Percentiles rank a stretch among this genome's conserved stretches.
Evolutionary conservation across 441 rosid species (phyloP).

Genomic region (Manihot esculenta): DNA sequence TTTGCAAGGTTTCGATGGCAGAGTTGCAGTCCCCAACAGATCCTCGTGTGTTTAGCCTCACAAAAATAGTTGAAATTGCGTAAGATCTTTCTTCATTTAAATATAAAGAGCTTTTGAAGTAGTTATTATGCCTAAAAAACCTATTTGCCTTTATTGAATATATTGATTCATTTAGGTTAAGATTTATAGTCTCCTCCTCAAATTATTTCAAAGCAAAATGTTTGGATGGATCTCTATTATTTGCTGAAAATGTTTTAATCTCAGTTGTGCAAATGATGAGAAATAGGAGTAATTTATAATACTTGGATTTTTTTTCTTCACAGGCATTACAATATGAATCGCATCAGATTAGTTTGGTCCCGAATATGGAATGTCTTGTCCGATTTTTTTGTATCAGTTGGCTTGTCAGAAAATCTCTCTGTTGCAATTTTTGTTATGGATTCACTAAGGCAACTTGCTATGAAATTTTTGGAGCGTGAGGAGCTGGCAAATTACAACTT

Average conservation of each 20-base stretch:
- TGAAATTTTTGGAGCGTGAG: conserved; percentile 98
- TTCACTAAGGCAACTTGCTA: conserved; percentile 95
- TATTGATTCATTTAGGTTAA: no score
- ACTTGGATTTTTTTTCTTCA: conserved; percentile 20
- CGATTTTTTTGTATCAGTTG: conserved; percentile 98
- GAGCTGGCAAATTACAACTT: conserved; percentile 98
- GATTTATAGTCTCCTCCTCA: background rate
- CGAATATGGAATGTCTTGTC: conserved; percentile 97
- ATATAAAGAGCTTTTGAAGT: background rate
- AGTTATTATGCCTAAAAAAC: background rate
- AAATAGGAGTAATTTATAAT: background rate
- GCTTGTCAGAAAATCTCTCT: conserved; percentile 95
- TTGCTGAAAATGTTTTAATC: background rate
- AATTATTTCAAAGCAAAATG: background rate
- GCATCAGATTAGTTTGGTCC: conserved; percentile 98
- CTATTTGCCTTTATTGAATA: background rate
- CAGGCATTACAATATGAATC: conserved; percentile 99
- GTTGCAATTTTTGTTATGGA: conserved; percentile 99
- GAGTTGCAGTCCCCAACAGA: conserved; percentile 98
- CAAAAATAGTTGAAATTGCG: conserved; percentile 99
- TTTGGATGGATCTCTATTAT: background rate
- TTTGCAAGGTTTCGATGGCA: conserved; percentile 92
- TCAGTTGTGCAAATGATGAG: conserved; percentile 4
- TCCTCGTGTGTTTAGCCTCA: conserved; percentile 98
- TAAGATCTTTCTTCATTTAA: conserved; percentile 41